Evolutionary conservation across 306 rosid genomes (phyloP).

Genomic region (Corylus avellana): DNA sequence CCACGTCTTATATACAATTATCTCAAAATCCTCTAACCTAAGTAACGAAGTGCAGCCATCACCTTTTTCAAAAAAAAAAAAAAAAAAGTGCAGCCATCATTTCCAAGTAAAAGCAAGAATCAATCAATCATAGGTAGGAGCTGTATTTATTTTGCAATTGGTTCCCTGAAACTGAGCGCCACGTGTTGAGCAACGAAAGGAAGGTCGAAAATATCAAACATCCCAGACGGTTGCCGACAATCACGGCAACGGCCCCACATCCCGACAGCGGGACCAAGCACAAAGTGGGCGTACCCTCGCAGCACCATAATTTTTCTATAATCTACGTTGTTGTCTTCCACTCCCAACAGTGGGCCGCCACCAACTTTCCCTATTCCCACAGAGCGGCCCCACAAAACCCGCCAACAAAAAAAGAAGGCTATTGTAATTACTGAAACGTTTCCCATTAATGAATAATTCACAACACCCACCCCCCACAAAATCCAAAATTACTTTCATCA

Average conservation of each 20-base stretch:
- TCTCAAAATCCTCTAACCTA: too few relatives aligned
- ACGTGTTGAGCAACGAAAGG: background rate
- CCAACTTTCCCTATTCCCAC: background rate
- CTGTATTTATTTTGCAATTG: background rate
- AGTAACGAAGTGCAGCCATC: background rate
- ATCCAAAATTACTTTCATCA: too few relatives aligned
- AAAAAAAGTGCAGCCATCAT: background rate
- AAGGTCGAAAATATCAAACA: background rate
- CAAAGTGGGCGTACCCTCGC: background rate
- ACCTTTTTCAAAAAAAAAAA: background rate
- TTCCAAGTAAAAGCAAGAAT: background rate
- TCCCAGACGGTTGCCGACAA: background rate
- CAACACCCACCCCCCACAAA: too few relatives aligned
- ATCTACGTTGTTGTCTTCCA: background rate
- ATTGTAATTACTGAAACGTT: too few relatives aligned
- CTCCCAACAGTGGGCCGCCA: background rate
- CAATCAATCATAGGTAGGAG: background rate
- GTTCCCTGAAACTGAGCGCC: background rate
- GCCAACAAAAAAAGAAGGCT: background rate
- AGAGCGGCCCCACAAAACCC: background rate
- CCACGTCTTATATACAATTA: background rate
- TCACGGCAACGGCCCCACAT: background rate
- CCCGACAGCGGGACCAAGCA: background rate
- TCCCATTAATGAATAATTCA: too few relatives aligned
- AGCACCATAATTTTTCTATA: background rate